phyloP scores from a whole-genome alignment of 106 monocot genomes.

The Dendrobium chrysotoxum region DNA sequence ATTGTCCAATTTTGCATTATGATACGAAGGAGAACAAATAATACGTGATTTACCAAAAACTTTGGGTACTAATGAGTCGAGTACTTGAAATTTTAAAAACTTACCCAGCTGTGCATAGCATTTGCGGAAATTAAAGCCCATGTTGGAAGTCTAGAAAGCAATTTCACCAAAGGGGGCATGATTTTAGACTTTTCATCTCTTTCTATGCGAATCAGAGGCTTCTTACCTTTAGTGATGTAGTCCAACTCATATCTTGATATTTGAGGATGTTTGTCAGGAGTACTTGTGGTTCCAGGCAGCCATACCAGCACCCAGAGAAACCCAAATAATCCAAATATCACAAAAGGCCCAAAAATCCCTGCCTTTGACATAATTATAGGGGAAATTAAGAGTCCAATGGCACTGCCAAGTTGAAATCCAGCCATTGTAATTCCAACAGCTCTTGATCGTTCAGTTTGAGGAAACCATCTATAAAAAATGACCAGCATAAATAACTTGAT shows the following conservation, averaged over 20 bases:
- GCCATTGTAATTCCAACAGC: slow-evolving; percentile 94
- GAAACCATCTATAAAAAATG: slow-evolving; percentile 88
- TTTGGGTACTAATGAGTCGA: neutral
- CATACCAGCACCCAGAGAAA: slow-evolving; percentile 90
- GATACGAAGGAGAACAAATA: neutral
- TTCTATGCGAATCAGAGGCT: slow-evolving; percentile 10
- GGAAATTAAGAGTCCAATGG: slow-evolving; percentile 72
- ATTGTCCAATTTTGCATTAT: neutral
- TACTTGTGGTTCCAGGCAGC: slow-evolving; percentile 59
- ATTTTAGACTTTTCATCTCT: slow-evolving; percentile 18
- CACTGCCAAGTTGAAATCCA: slow-evolving; percentile 89
- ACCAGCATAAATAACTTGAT: slow-evolving; percentile 17
- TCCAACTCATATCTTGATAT: slow-evolving; percentile 75
- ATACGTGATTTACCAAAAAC: neutral
- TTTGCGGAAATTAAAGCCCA: slow-evolving; percentile 96
- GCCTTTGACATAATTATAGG: slow-evolving; percentile 84
- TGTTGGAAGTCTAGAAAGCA: slow-evolving; percentile 87
- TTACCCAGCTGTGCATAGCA: slow-evolving; percentile 99
- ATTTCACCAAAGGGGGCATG: slow-evolving; percentile 68
- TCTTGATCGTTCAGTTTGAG: slow-evolving; percentile 76
- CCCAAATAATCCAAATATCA: slow-evolving; percentile 91
- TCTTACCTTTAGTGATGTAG: slow-evolving; percentile 48
- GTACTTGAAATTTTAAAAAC: neutral
- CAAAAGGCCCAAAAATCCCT: slow-evolving; percentile 87
- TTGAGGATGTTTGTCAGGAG: slow-evolving; percentile 59